Percentiles rank a stretch among this genome's conserved stretches.
phyloP scores from a whole-genome alignment of 306 rosid species.

The Quercus wislizeni region DNA sequence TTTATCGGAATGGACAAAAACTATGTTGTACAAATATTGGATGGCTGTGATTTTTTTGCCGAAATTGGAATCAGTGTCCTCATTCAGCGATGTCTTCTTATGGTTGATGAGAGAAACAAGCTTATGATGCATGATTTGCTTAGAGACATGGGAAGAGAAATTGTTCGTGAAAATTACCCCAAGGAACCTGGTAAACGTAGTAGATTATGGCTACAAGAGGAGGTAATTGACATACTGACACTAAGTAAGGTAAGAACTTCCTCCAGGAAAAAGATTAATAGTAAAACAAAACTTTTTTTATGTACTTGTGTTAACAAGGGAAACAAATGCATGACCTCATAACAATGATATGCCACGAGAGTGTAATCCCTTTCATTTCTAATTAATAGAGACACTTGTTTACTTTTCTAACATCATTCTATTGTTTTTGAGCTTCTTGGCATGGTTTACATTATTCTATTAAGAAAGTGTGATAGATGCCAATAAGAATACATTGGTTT shows the following conservation, averaged over 20 bases:
- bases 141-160: neutral
- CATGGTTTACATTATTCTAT: too few species aligned
- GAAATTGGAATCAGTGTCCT: neutral
- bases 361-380: too few species aligned
- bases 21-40: neutral
- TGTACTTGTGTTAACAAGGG: too few species aligned
- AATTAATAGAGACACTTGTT: too few species aligned
- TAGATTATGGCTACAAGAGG: neutral
- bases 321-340: too few species aligned
- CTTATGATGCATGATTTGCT: slow-evolving; percentile 1
- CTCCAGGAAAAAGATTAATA: neutral
- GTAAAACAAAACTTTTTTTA: neutral
- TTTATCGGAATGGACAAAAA: neutral
- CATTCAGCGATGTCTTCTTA: neutral
- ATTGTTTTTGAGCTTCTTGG: too few species aligned
- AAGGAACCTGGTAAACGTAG: neutral
- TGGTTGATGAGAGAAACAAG: neutral
- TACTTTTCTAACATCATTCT: too few species aligned
- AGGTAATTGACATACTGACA: neutral
- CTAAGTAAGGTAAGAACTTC: neutral
- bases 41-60: neutral
- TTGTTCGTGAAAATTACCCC: neutral
- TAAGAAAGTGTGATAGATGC: too few species aligned
- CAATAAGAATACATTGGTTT: too few species aligned
- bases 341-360: too few species aligned